Percentiles rank a stretch among this genome's conserved stretches.
Evolutionary conservation across 352 stramenopile species (phyloP).

Genomic region (Pythium myriotylum): DNA sequence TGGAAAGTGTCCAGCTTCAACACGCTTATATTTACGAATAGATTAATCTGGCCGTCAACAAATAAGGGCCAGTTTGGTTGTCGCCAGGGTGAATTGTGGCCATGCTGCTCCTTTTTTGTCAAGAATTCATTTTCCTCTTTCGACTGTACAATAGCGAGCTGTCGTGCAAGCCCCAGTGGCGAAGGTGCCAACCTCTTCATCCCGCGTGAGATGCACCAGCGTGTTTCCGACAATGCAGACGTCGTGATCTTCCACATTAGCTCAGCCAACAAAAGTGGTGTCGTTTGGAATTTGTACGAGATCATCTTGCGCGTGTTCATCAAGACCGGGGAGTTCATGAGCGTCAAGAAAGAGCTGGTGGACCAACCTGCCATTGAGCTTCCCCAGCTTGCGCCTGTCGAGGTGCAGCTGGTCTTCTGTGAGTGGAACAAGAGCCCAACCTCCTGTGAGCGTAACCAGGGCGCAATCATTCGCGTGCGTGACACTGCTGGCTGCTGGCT

Average conservation of each 20-base stretch:
- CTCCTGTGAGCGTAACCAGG: slow-evolving; percentile 94
- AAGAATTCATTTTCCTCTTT: too few species aligned
- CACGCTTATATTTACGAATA: too few species aligned
- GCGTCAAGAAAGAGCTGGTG: slow-evolving; percentile 94
- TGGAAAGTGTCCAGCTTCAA: too few species aligned
- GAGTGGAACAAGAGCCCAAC: slow-evolving; percentile 94
- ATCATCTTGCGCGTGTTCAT: slow-evolving; percentile 95
- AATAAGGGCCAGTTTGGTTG: too few species aligned
- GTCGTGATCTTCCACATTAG: slow-evolving; percentile 98
- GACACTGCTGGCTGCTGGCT: too few species aligned
- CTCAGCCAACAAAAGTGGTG: slow-evolving; percentile 90
- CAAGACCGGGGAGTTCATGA: slow-evolving; percentile 95
- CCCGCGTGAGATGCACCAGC: slow-evolving; percentile 80
- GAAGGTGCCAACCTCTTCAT: slow-evolving; percentile 89
- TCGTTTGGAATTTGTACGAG: slow-evolving; percentile 86
- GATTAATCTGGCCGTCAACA: too few species aligned
- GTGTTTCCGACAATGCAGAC: slow-evolving; percentile 94
- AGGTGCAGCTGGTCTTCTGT: slow-evolving; percentile 97
- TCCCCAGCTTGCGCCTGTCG: slow-evolving; percentile 89
- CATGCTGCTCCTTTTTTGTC: too few species aligned
- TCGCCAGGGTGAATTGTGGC: too few species aligned
- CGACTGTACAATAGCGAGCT: too few species aligned
- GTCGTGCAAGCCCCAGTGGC: slow-evolving; percentile 77
- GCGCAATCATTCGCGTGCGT: slow-evolving; percentile 95
- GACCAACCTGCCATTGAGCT: slow-evolving; percentile 95